These are phyloP conservation scores for Aspergillus steynii DNA, from an alignment of 495 filamentous ascomycete species.

Conservation along the genomic window DNA sequence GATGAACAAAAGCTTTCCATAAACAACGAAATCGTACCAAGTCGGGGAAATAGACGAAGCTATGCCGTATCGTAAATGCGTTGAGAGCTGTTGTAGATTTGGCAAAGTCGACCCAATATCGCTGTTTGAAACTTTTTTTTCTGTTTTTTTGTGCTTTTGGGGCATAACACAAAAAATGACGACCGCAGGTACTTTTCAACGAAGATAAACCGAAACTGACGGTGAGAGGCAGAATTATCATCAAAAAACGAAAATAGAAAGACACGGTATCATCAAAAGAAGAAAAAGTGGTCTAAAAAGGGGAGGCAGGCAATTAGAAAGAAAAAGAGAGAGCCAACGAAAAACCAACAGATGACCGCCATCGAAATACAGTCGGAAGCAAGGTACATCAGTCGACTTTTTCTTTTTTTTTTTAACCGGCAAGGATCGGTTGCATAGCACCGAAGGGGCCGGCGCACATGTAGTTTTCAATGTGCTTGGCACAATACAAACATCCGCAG, in stretches of 20 bases:
- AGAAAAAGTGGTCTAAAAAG: conserved; percentile 31
- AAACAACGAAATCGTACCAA: conserved; percentile 21
- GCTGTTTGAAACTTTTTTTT: conserved; percentile 39
- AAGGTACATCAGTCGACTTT: conserved; percentile 9
- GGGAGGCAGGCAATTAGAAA: conserved; percentile 25
- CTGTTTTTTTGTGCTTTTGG: conserved; percentile 26
- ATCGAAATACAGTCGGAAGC: background rate
- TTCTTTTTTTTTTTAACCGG: conserved; percentile 26
- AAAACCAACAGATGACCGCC: conserved; percentile 9
- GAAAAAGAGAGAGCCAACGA: conserved; percentile 18
- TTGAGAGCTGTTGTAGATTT: conserved; percentile 20
- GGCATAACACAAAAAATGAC: conserved; percentile 14
- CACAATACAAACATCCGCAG: conserved; percentile 69
- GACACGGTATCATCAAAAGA: conserved; percentile 41
- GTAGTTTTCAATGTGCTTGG: conserved; percentile 63
- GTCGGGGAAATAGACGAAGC: conserved; percentile 9
- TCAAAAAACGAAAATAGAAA: conserved; percentile 31
- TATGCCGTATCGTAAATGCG: conserved; percentile 20
- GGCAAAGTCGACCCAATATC: conserved; percentile 31
- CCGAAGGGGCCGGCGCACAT: conserved; percentile 61
- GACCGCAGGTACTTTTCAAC: conserved; percentile 41
- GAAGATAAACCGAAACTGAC: conserved; percentile 29
- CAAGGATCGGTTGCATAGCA: conserved; percentile 57
- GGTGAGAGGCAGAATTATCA: conserved; percentile 29
- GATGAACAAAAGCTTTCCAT: conserved; percentile 16